phyloP scores from a whole-genome alignment of 192 early-diverging fungal genomes.

The Coemansia sp. region DNA sequence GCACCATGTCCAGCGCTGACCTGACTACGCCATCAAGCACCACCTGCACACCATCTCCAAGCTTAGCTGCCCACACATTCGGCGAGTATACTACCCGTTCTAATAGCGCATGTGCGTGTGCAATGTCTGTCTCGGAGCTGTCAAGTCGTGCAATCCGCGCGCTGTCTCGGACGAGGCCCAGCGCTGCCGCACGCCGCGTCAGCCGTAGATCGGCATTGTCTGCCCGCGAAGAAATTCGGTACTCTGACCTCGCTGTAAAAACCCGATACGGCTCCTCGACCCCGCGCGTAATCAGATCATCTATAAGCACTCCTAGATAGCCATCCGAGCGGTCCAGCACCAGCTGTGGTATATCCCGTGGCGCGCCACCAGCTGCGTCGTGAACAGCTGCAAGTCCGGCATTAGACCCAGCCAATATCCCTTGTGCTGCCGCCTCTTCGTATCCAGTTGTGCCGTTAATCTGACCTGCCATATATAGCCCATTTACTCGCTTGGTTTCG shows the following conservation, averaged over 20 bases:
- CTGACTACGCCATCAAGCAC: conserved; percentile 39
- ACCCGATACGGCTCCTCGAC: conserved; percentile 81
- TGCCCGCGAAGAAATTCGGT: conserved; percentile 69
- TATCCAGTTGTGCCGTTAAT: conserved; percentile 89
- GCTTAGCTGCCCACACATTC: conserved; percentile 56
- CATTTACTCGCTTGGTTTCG: conserved; percentile 75
- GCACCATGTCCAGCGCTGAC: conserved; percentile 56
- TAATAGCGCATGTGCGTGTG: conserved; percentile 53
- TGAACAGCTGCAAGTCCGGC: conserved; percentile 62
- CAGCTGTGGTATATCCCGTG: conserved; percentile 49
- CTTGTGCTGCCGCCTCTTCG: conserved; percentile 81
- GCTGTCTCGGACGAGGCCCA: conserved; percentile 57
- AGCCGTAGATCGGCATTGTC: conserved; percentile 79
- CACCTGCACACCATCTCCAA: conserved; percentile 30
- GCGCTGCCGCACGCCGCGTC: conserved; percentile 65
- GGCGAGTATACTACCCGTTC: conserved; percentile 54
- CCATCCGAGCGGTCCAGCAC: conserved; percentile 72
- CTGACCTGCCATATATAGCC: conserved; percentile 78
- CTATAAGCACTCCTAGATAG: conserved; percentile 79
- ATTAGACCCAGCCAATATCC: conserved; percentile 75
- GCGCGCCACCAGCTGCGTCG: neutral
- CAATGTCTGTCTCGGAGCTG: conserved; percentile 51
- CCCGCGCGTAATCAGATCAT: conserved; percentile 78
- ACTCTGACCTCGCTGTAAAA: conserved; percentile 81
- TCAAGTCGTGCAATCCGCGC: conserved; percentile 39